Evolutionary conservation across 441 rosid genomes (phyloP), one percentile per base, ranked within the genome.

Genomic region (Flueggea neowawraea): DNA sequence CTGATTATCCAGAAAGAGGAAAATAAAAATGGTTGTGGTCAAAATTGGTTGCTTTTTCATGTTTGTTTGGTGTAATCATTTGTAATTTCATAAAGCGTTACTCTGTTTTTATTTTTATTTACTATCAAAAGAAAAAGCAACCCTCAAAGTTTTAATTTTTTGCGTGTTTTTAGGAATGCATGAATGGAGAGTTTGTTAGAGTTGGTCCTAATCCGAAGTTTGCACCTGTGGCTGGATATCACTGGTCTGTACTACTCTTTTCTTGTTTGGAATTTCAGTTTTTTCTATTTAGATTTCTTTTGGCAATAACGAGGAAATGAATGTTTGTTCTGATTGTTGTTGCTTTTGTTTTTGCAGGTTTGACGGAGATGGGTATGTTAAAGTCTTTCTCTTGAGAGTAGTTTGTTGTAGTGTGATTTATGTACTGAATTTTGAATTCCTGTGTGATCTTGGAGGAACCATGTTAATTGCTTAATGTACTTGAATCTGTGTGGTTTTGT

Each of bases 291-390:
- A 36, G 41, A 36, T 8, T 36, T 2, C 41, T 36, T 9, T 47
- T 47, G 50, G 50, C n/a, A 12, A 47, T 47, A 4, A 47, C 4
- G 50, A 10, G 12, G 12, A 11, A 11, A 47, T 10, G 14, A 4
- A 14, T 47, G 50, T 47, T 47, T 10, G n/a, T 47, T 10, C n/a
- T 47, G 50, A 10, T 47, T 47, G 12, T 48, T 53, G 45, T n/a
- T 36, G 41, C 41, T 36, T 28, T 52, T 36, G 16, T 62, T 58
- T 70, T 39, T 75, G 73, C 92, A 93, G 98, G 98, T 93, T 93
- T 75, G 98, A 93, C 77, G 98, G 98, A 72, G 97, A 93, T 80
- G 98, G 98, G 98, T 93, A 78, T n/a, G 82, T 71, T 31, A 17
- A 48, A 6, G 63, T 13, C 41, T 17, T 4, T 12, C 0, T 1